Base-by-base conservation (phyloP, 2,329 filamentous ascomycete genomes). In the Trichoderma asperellum region DNA sequence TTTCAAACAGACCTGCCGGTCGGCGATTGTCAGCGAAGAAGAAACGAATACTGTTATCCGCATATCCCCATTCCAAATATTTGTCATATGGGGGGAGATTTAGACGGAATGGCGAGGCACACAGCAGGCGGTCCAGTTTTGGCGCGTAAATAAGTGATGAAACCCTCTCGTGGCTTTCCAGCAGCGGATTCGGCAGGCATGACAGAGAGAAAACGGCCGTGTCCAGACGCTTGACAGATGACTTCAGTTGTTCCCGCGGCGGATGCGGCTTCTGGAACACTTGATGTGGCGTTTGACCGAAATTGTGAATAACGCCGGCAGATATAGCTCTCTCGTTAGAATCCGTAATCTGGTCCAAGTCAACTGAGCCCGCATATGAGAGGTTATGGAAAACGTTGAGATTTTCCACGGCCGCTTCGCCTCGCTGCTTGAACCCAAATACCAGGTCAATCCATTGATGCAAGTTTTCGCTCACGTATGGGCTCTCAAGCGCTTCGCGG, bases 241-340 rank as follows among this genome's bases (percentile, higher is more conserved):
- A 87, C 27, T 87, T 83, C 5, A 86, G 81, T 68, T 92, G 87
- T 73, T 97, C 94, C 16, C 91, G 88, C n/a, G 87, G 82, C 4
- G 92, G 90, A 79, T 99, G 96, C 14, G 91, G 85, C 70, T 91
- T 91, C 56, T 89, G 87, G 78, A 98, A 99, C 18, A 98, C 91
- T 78, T 99, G 96, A 74, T 96, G 92, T 1, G 96, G 96, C 1
- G 96, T 99, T 79, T 99, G 96, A 0, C 96, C 96, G 79, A 99
- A 99, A 75, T 98, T 98, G 80, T 99, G 95, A 74, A 99, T 98
- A 73, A 97, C 97, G 40, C 93, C 93, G 66, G 97, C 97, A 0
- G 94, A 95, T 5, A 95, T 92, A 7, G 94, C 85, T 55, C 94
- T 87, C 79, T 98, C 94, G 68, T 95, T 89, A 0, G 92, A 91